Conservation (phyloP, 139 green algal species). For the Tetraselmis striata region DNA sequence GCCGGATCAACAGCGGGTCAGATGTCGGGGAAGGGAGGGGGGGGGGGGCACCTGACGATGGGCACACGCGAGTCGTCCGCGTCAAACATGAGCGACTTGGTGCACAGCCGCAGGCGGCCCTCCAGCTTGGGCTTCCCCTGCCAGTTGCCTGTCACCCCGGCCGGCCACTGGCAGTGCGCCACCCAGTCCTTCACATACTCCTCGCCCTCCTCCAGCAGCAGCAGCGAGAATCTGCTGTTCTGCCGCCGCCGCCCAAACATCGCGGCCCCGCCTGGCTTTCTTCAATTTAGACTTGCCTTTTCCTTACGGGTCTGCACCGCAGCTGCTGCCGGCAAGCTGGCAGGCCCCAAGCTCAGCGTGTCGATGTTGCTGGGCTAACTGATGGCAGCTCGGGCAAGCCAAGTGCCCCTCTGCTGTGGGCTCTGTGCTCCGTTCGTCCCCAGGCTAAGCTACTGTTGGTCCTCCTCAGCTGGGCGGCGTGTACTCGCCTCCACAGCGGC, state of each 20-base stretch:
- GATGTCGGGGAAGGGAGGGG: not conserved
- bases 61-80: conserved; percentile 71
- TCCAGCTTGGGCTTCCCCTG: conserved; percentile 35
- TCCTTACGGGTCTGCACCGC: too few species aligned
- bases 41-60: conserved; percentile 53
- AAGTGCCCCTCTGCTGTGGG: too few species aligned
- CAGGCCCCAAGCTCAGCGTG: too few species aligned
- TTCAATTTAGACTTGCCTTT: too few species aligned
- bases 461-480: too few species aligned
- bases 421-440: too few species aligned
- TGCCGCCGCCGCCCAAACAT: conserved; percentile 37
- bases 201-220: conserved; percentile 83
- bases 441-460: too few species aligned
- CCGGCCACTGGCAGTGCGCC: conserved; percentile 42
- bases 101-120: conserved; percentile 74
- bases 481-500: too few species aligned
- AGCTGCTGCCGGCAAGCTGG: too few species aligned
- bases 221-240: conserved; percentile 62
- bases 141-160: conserved; percentile 52
- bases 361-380: too few species aligned
- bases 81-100: conserved; percentile 79
- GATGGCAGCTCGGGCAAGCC: too few species aligned
- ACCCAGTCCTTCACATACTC: conserved; percentile 68
- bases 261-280: not conserved
- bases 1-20: too few species aligned